Evolutionary conservation across 805 yeast genomes (phyloP).

Genomic region (Cyberlindnera meyerae): DNA sequence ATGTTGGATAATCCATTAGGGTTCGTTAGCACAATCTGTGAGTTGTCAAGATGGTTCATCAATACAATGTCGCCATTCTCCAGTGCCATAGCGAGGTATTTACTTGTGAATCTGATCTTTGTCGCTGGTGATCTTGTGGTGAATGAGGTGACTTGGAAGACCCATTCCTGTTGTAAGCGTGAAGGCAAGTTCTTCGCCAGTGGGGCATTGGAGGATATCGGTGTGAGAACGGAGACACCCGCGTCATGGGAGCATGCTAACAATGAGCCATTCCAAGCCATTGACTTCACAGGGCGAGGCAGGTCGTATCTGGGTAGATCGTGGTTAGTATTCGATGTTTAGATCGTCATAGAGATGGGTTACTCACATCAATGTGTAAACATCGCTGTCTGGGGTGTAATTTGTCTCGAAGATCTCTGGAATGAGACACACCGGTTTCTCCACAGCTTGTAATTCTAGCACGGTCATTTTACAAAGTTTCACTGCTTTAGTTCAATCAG

Average conservation of each 20-base stretch:
- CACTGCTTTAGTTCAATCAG: no score
- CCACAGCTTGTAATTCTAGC: not conserved
- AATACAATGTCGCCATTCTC: conserved; percentile 19
- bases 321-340: not conserved
- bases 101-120: conserved; percentile 17
- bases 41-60: conserved; percentile 21
- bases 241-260: conserved; percentile 20
- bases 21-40: conserved; percentile 6
- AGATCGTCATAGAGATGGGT: not conserved
- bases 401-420: conserved; percentile 22
- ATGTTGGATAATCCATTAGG: not conserved
- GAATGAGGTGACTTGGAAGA: conserved; percentile 17
- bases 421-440: conserved; percentile 18
- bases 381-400: conserved; percentile 18
- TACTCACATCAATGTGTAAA: conserved; percentile 21
- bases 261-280: conserved; percentile 24
- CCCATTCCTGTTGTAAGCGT: conserved; percentile 24
- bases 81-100: conserved; percentile 17
- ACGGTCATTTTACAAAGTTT: no score
- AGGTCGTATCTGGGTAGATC: conserved; percentile 17
- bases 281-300: conserved; percentile 10
- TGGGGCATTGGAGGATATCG: conserved; percentile 19
- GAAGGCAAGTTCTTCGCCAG: conserved; percentile 22
- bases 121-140: conserved; percentile 13
- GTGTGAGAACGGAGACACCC: conserved; percentile 22